Conservation (phyloP, 768 basidiomycete species). For the Tephrocybe sp. region DNA sequence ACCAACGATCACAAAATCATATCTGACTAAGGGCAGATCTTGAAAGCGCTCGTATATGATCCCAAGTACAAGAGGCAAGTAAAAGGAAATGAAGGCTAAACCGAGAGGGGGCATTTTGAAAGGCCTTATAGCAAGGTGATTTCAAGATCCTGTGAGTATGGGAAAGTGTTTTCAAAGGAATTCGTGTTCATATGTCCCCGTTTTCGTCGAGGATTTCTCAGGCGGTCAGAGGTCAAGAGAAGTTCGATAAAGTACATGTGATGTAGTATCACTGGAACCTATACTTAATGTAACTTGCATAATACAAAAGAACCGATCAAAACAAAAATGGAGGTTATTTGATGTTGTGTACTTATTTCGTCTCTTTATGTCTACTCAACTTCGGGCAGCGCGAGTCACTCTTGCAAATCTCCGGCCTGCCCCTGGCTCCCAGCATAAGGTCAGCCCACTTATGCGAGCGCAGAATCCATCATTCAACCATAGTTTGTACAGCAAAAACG, state of each 20-base stretch:
- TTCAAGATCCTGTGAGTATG: too few species aligned
- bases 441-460: slow-evolving; percentile 32
- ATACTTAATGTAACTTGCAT: too few species aligned
- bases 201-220: background rate
- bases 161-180: background rate
- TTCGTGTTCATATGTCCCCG: background rate
- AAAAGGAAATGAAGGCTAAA: background rate
- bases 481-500: slow-evolving; percentile 77
- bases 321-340: slow-evolving; percentile 1
- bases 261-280: too few species aligned
- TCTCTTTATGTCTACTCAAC: slow-evolving; percentile 37
- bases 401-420: slow-evolving; percentile 79
- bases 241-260: too few species aligned
- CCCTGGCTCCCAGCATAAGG: slow-evolving; percentile 66
- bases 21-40: slow-evolving; percentile 3
- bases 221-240: too few species aligned
- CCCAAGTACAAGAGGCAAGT: background rate
- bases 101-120: too few species aligned
- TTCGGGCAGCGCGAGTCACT: slow-evolving; percentile 42
- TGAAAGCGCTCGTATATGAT: slow-evolving; percentile 7
- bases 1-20: slow-evolving; percentile 22
- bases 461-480: slow-evolving; percentile 8
- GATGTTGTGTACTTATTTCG: too few species aligned
- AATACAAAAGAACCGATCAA: too few species aligned
- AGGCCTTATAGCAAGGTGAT: too few species aligned